Evolutionary conservation across 345 rosid species (phyloP).

Genomic region (Eucalyptus erythrocorys): DNA sequence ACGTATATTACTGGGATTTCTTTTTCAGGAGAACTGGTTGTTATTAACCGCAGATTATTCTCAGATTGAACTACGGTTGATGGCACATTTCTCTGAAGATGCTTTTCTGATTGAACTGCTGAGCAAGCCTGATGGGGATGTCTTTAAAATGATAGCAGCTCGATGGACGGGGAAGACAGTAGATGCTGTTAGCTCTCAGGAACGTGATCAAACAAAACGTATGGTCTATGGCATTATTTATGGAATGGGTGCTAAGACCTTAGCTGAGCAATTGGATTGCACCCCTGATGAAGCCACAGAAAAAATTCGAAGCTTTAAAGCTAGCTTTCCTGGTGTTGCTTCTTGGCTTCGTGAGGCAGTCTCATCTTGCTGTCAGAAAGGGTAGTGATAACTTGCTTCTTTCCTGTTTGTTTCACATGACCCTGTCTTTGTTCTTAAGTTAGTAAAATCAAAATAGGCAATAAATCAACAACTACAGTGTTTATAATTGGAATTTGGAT

Average conservation of each 20-base stretch:
- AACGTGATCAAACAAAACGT: constrained; percentile 88
- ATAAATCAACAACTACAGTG: neutral
- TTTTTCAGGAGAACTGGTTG: constrained; percentile 80
- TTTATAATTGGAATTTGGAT: neutral
- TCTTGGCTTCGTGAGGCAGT: constrained; percentile 74
- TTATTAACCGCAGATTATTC: constrained; percentile 91
- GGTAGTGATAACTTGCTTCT: constrained; percentile 26
- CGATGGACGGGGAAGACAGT: constrained; percentile 74
- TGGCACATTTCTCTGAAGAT: constrained; percentile 95
- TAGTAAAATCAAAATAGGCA: neutral
- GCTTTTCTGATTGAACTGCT: constrained; percentile 66
- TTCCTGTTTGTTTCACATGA: neutral
- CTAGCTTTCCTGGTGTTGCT: constrained; percentile 72
- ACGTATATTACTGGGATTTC: neutral
- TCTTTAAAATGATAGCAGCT: constrained; percentile 86
- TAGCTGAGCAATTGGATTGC: constrained; percentile 83
- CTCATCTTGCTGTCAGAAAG: constrained; percentile 60
- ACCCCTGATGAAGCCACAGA: constrained; percentile 72
- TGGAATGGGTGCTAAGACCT: constrained; percentile 94
- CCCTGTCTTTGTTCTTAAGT: neutral
- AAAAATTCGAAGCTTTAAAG: constrained; percentile 76
- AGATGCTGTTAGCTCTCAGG: constrained; percentile 42
- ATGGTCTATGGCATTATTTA: constrained; percentile 93
- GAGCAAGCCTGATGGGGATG: constrained; percentile 70
- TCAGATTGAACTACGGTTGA: constrained; percentile 86